A percentile compares a stretch with the other conserved stretches of the same genome.
Evolutionary conservation across 129 eudicot genomes (phyloP).

Genomic region (Pittosporum tobira): DNA sequence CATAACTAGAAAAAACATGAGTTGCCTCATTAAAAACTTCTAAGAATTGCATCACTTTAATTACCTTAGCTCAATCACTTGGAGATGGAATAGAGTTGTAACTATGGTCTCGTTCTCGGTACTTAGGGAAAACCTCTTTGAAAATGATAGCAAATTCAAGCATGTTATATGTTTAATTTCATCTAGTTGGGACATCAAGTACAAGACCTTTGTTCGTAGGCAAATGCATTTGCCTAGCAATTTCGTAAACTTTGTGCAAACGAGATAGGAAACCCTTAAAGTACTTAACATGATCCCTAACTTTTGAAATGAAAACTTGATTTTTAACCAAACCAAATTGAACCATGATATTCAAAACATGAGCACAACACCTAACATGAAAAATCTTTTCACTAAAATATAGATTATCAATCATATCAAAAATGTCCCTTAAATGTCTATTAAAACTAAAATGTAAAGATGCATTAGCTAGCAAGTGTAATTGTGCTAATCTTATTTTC

Average conservation of each 20-base stretch:
- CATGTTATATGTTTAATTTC: constrained; percentile 11
- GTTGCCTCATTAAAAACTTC: constrained; percentile 7
- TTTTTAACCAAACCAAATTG: constrained; percentile 7
- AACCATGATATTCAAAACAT: constrained; percentile 13
- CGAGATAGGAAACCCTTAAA: not conserved
- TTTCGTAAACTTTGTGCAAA: not conserved
- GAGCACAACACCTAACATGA: constrained; percentile 20
- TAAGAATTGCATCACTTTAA: not conserved
- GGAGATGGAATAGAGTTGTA: not conserved
- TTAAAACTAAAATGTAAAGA: not conserved
- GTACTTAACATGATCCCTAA: constrained; percentile 9
- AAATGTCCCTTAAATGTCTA: not conserved
- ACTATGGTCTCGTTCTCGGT: not conserved
- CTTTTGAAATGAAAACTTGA: not conserved
- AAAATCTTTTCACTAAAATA: not conserved
- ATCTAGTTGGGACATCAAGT: constrained; percentile 2
- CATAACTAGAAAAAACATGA: not conserved
- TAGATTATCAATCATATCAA: not conserved
- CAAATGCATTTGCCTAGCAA: not conserved
- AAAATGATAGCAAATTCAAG: not conserved
- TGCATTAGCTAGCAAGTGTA: constrained; percentile 11
- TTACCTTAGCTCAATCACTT: constrained; percentile 2
- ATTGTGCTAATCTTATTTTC: not conserved
- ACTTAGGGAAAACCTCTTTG: not conserved
- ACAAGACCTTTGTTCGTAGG: not conserved